Evolutionary conservation across 192 early-diverging fungal species (phyloP).

Genomic region (Dimargaris xerosporica): DNA sequence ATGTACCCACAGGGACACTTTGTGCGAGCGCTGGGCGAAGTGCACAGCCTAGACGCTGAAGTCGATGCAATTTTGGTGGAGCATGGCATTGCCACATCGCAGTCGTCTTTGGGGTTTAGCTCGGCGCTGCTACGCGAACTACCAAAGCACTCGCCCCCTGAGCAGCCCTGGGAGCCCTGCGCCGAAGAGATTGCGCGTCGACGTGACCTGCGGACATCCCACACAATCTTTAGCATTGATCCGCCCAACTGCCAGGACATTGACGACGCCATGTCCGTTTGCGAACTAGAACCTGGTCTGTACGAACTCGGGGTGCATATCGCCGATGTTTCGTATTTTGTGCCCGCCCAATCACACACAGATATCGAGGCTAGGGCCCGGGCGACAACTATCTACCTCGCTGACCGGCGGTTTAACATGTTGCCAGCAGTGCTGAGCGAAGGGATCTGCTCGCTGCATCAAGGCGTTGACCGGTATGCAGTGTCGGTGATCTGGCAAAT

Average conservation of each 20-base stretch:
- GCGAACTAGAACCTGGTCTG: constrained; percentile 17
- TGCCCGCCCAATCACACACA: constrained; percentile 39
- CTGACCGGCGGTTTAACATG: constrained; percentile 73
- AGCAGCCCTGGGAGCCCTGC: constrained; percentile 35
- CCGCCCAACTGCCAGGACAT: constrained; percentile 66
- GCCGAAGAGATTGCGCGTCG: constrained; percentile 17
- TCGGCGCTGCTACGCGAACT: constrained; percentile 46
- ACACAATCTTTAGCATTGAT: constrained; percentile 51
- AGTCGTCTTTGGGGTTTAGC: constrained; percentile 51
- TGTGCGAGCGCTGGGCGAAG: constrained; percentile 46
- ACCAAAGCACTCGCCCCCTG: constrained; percentile 32
- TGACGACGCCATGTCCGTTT: constrained; percentile 56
- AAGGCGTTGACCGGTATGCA: constrained; percentile 44
- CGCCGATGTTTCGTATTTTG: constrained; percentile 59
- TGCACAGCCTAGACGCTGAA: constrained; percentile 51
- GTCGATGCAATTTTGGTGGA: constrained; percentile 64
- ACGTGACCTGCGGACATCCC: constrained; percentile 22
- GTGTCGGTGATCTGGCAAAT: constrained; percentile 59
- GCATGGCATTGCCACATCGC: constrained; percentile 57
- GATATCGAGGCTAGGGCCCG: constrained; percentile 55
- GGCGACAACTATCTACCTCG: constrained; percentile 62
- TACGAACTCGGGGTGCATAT: constrained; percentile 64
- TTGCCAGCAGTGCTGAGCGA: constrained; percentile 57
- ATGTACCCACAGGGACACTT: constrained; percentile 68
- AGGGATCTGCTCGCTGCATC: constrained; percentile 50